phyloP scores from a whole-genome alignment of 768 basidiomycete species.

The Tulasnella sp. region DNA sequence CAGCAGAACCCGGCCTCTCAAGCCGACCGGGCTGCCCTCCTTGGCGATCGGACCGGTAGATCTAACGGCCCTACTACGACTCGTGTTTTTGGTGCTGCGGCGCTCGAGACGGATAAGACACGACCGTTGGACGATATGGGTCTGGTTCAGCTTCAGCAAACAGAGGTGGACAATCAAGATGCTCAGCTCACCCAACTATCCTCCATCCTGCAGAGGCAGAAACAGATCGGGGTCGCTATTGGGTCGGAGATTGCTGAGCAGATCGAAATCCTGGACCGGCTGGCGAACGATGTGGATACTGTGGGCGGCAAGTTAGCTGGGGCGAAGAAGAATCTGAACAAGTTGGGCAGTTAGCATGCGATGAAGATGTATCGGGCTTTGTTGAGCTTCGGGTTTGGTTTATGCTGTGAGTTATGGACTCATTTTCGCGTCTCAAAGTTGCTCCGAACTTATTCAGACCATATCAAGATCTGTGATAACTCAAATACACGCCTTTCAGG shows the following conservation, averaged over 20 bases:
- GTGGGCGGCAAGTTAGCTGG: conserved; percentile 68
- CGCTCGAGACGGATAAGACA: conserved; percentile 75
- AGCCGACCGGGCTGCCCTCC: conserved; percentile 54
- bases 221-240: conserved; percentile 79
- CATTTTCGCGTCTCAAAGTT: too few species aligned
- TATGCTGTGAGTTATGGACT: too few species aligned
- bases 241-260: conserved; percentile 70
- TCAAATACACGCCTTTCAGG: too few species aligned
- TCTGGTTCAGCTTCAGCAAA: conserved; percentile 65
- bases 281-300: conserved; percentile 64
- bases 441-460: too few species aligned
- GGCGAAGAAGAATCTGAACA: conserved; percentile 74
- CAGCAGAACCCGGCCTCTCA: conserved; percentile 38
- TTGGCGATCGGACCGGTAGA: conserved; percentile 36
- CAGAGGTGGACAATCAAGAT: conserved; percentile 78
- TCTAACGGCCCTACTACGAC: conserved; percentile 34
- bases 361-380: not conserved
- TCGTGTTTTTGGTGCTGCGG: conserved; percentile 65
- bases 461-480: too few species aligned
- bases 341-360: conserved; percentile 62
- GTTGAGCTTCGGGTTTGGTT: too few species aligned
- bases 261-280: conserved; percentile 74
- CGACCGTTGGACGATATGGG: conserved; percentile 81
- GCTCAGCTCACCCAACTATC: conserved; percentile 67
- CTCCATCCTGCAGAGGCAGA: conserved; percentile 72